Evolutionary conservation across 2,329 filamentous ascomycete species (phyloP), one percentile per base, ranked within the genome.

Genomic region (Epichloe brachyelytri): DNA sequence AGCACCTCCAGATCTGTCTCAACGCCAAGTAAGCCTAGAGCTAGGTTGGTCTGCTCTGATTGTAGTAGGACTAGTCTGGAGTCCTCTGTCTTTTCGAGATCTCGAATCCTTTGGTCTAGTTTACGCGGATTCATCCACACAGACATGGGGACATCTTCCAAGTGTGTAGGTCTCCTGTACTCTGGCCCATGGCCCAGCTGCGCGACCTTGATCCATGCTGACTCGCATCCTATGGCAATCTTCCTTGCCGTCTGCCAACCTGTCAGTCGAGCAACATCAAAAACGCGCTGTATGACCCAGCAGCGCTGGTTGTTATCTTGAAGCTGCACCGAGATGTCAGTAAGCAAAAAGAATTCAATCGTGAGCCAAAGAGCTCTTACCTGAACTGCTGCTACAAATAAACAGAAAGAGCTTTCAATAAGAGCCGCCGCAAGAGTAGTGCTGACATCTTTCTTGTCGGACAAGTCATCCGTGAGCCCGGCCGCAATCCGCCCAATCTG

Each of bases 351-450:
- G 38, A n/a, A 49, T 22, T 8, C 17, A 17, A 26, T 3, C 2
- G 3, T 6, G 7, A 10, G 15, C 17, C 12, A 11, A 15, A 22
- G 7, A 20, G 38, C 30, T 43, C 58, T 65, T 58, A 83, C 80
- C 71, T 83, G 80, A 11, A 97, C 80, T 4, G 80, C 91, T 1
- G 89, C 85, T 54, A 96, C 88, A 68, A 97, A 96, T 2, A 95
- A 71, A 4, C 84, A 82, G 60, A 96, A 85, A 4, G 82, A 82
- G 58, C 82, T 80, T 66, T 97, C 91, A 53, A 88, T 88, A 20
- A 95, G 76, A 0, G 86, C 87, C 0, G 86, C 86, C 5, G 86
- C 89, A 26, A 94, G 76, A 33, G 83, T 76, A 0, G 89, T 90
- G 57, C 83, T 90, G 2, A 95, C 77, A 36, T 80, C 77, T 2